Evolutionary conservation across 2,329 filamentous ascomycete species (phyloP), one percentile per base, ranked within the genome.

Genomic region (Hypocrella siamensis): DNA sequence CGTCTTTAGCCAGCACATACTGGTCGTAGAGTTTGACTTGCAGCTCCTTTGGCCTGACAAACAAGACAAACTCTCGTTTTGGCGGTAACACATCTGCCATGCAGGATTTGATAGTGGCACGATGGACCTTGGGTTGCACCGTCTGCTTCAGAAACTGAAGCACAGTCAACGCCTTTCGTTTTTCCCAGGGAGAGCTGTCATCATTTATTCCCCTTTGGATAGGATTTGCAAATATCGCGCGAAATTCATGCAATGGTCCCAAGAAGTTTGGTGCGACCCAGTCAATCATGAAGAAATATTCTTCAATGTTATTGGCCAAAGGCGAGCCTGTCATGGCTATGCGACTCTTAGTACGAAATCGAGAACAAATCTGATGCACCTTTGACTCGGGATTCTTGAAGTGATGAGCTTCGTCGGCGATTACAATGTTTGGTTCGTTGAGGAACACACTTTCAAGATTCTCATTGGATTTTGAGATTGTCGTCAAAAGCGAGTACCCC

Each of bases 311-410:
- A 46, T 93, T 94, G 4, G 81, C 75, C 31, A 94, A 60, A 1
- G 86, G 86, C 0, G 85, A 88, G 1, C 85, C 86, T 1, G 85
- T 93, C 38, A 94, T 61, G 5, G 84, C 86, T 40, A 94, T 80
- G 9, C 85, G 74, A 37, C 67, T 76, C 33, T 60, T 69, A 0
- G 84, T 80, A 37, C 51, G 61, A 46, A 94, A 78, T 9, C 58
- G 51, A 2, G 58, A 57, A 15, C 75, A 70, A 5, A 68, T 62
- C 24, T 52, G 40, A 27, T 73, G 60, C 21, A 77, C 56, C 15
- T 61, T 53, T 0, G 75, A 61, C 0, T 47, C 49, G 0, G 59
- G 52, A 38, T 83, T 85, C 52, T 90, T 93, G 47, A 93, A 56
- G 16, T 54, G 59, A 47, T 94, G 86, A 1, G 84, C 85, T 52